These are phyloP conservation scores for Rhazya stricta DNA, from an alignment of 257 asterid species.

Conservation along the genomic window DNA sequence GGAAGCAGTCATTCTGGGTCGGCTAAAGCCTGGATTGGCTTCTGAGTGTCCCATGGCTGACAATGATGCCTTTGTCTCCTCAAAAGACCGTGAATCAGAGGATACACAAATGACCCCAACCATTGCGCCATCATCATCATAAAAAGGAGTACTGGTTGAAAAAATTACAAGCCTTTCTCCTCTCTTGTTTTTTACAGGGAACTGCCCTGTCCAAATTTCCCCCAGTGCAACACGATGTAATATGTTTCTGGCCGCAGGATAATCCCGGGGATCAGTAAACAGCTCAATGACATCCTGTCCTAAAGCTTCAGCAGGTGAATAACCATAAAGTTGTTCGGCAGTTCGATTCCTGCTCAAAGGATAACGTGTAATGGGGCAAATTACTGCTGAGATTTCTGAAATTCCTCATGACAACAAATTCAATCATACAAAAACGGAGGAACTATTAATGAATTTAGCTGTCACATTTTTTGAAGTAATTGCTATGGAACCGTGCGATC, in stretches of 20 bases:
- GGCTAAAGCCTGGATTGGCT: conserved; percentile 35
- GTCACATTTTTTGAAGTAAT: background rate
- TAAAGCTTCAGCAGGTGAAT: conserved; percentile 63
- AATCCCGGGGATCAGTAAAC: conserved; percentile 42
- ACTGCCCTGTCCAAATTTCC: conserved; percentile 81
- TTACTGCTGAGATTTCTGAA: background rate
- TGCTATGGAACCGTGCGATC: background rate
- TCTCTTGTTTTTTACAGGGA: conserved; percentile 60
- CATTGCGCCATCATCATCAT: conserved; percentile 65
- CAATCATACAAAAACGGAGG: background rate
- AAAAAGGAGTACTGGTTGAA: conserved; percentile 71
- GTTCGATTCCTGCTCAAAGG: conserved; percentile 61
- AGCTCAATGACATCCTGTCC: conserved; percentile 57
- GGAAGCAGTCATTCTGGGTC: conserved; percentile 46
- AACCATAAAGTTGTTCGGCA: conserved; percentile 74
- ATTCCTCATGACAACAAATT: background rate
- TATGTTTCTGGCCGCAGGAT: conserved; percentile 41
- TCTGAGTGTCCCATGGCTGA: no score
- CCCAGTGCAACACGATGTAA: conserved; percentile 49
- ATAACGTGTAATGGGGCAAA: background rate
- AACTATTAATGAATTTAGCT: background rate
- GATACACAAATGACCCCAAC: conserved; percentile 70
- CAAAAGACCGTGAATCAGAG: conserved; percentile 52
- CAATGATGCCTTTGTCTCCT: conserved; percentile 39
- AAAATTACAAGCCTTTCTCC: conserved; percentile 54